Conservation (phyloP, 495 filamentous ascomycete species). For the Penicillium parvum region DNA sequence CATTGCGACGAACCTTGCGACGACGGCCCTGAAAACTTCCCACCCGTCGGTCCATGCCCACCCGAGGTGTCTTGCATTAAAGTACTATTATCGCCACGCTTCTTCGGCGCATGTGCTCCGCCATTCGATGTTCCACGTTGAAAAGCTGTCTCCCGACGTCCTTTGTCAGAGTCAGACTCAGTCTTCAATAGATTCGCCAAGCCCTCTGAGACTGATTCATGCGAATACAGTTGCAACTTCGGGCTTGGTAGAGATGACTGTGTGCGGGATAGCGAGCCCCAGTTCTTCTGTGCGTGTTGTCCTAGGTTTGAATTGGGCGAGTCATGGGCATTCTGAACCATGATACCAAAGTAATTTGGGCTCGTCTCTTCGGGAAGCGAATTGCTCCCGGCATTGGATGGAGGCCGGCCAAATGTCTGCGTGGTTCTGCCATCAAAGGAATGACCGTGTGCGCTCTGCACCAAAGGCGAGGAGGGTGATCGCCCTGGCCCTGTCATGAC, state of each 20-base stretch:
- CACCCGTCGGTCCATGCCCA: not conserved
- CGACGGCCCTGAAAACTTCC: not conserved
- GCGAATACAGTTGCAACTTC: conserved; percentile 61
- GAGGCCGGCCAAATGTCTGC: conserved; percentile 31
- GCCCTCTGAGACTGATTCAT: conserved; percentile 72
- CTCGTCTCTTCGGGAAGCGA: conserved; percentile 49
- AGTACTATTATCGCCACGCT: too few relatives aligned
- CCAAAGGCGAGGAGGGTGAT: conserved; percentile 46
- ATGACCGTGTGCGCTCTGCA: conserved; percentile 27
- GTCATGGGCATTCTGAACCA: conserved; percentile 56
- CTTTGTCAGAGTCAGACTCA: conserved; percentile 23
- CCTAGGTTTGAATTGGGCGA: conserved; percentile 55
- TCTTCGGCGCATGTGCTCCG: conserved; percentile 5
- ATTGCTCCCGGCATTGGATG: conserved; percentile 37
- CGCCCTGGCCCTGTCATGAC: conserved; percentile 44
- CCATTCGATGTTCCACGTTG: conserved; percentile 18
- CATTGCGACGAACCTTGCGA: conserved; percentile 8
- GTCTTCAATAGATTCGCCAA: conserved; percentile 52
- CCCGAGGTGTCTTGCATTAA: conserved; percentile 1
- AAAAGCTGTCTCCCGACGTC: conserved; percentile 17
- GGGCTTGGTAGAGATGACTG: conserved; percentile 66
- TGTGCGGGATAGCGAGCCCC: conserved; percentile 65
- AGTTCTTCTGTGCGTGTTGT: conserved; percentile 57
- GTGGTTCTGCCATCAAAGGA: conserved; percentile 18
- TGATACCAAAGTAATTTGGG: conserved; percentile 79